These are phyloP conservation scores for Ophiorrhiza pumila DNA, from an alignment of 257 asterid genomes.

Conservation along the genomic window DNA sequence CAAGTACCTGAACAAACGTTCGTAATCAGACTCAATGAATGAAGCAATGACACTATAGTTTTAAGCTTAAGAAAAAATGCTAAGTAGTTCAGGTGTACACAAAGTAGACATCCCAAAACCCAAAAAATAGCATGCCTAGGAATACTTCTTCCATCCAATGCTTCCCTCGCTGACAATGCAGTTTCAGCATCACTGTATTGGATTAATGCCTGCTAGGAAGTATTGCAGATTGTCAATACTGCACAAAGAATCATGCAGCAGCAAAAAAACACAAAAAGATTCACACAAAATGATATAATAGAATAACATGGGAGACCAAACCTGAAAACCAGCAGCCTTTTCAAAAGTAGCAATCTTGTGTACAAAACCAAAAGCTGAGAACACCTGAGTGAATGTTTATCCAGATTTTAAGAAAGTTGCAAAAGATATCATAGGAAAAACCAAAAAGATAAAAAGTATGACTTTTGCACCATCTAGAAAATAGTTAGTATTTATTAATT, in stretches of 20 bases:
- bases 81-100: not conserved
- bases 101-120: constrained; percentile 17
- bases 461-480: not conserved
- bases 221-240: constrained; percentile 19
- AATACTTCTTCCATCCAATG: constrained; percentile 85
- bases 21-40: not conserved
- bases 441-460: not conserved
- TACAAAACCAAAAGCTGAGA: constrained; percentile 84
- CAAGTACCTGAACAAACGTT: constrained; percentile 56
- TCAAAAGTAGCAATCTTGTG: constrained; percentile 90
- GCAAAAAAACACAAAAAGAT: constrained; percentile 6
- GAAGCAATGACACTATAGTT: too few relatives aligned
- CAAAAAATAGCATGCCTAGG: constrained; percentile 52
- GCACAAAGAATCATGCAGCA: constrained; percentile 7
- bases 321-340: constrained; percentile 94
- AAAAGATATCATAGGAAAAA: not conserved
- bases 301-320: constrained; percentile 18
- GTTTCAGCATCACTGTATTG: constrained; percentile 74
- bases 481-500: not conserved
- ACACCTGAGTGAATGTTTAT: constrained; percentile 45
- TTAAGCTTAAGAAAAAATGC: not conserved
- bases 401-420: constrained; percentile 19
- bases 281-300: not conserved
- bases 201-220: constrained; percentile 59
- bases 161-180: constrained; percentile 70